Percentiles rank a stretch among this genome's conserved stretches.
Conservation (phyloP, 2,329 filamentous ascomycete species). For the Aspergillus sojae region DNA sequence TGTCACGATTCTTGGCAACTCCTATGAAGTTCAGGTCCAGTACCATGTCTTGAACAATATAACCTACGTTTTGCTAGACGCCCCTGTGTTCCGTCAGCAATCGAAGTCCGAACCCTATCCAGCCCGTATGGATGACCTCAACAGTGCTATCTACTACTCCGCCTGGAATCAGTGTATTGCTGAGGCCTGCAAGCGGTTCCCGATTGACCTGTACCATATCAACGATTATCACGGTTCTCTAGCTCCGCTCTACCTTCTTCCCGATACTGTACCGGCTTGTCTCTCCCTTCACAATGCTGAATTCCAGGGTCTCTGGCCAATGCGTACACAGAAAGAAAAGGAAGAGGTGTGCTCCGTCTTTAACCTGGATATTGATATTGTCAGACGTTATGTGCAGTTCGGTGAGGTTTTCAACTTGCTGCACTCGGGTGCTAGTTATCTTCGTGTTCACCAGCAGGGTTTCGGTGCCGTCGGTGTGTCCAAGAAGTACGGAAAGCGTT, state of each 20-base stretch:
- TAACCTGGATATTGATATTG: slow-evolving; percentile 62
- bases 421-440: slow-evolving; percentile 66
- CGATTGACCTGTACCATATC: slow-evolving; percentile 66
- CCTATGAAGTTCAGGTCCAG: slow-evolving; percentile 65
- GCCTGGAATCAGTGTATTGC: slow-evolving; percentile 73
- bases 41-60: slow-evolving; percentile 67
- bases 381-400: slow-evolving; percentile 66
- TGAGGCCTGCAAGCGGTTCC: slow-evolving; percentile 63
- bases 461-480: slow-evolving; percentile 70
- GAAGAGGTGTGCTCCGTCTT: slow-evolving; percentile 67
- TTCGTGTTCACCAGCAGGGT: slow-evolving; percentile 67
- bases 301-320: slow-evolving; percentile 70
- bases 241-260: slow-evolving; percentile 67
- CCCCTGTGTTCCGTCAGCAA: slow-evolving; percentile 67
- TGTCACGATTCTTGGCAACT: slow-evolving; percentile 62
- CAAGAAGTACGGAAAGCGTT: slow-evolving; percentile 71
- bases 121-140: slow-evolving; percentile 69
- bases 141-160: slow-evolving; percentile 69
- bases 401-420: slow-evolving; percentile 70
- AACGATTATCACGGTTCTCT: slow-evolving; percentile 67
- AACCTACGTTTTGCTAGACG: slow-evolving; percentile 69
- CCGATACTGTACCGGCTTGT: slow-evolving; percentile 63
- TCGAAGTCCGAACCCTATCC: slow-evolving; percentile 66
- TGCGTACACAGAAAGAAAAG: slow-evolving; percentile 63
- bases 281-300: slow-evolving; percentile 70